A percentile compares a stretch with the other conserved stretches of the same genome.
These are phyloP conservation scores for Tetrapisispora arboricola DNA, from an alignment of 805 yeast species.

Conservation along the genomic window DNA sequence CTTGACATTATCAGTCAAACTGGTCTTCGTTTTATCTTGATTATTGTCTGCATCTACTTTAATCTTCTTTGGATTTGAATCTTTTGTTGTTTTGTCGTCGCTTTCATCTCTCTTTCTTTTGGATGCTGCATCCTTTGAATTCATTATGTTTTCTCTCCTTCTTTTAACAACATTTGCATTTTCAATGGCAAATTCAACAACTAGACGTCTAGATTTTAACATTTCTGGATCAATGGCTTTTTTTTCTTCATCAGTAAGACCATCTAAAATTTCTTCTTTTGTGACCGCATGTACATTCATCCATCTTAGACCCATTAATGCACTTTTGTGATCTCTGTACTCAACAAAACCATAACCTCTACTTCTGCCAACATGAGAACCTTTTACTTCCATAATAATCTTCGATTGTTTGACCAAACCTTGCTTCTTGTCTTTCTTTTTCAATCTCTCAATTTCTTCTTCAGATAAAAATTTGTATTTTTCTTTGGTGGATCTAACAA, in stretches of 20 bases:
- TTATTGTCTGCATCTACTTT: conserved; percentile 18
- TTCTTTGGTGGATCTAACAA: conserved; percentile 63
- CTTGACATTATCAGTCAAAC: conserved; percentile 45
- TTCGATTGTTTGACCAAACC: conserved; percentile 94
- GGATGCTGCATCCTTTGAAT: conserved; percentile 29
- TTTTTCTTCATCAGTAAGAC: conserved; percentile 60
- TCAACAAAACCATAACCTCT: conserved; percentile 97
- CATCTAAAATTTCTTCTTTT: conserved; percentile 55
- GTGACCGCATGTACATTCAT: conserved; percentile 86
- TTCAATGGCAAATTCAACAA: conserved; percentile 93
- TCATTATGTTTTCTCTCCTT: conserved; percentile 58
- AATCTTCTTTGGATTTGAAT: conserved; percentile 12
- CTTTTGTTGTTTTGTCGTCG: conserved; percentile 10
- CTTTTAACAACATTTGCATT: conserved; percentile 90
- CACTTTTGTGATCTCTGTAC: conserved; percentile 81
- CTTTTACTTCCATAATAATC: conserved; percentile 85
- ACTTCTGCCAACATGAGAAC: conserved; percentile 74
- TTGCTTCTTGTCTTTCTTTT: conserved; percentile 57
- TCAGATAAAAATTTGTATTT: conserved; percentile 36
- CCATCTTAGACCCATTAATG: conserved; percentile 96
- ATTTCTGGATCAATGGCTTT: conserved; percentile 46
- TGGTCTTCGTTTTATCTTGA: conserved; percentile 23
- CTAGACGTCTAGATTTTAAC: conserved; percentile 57
- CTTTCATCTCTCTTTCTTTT: conserved; percentile 21
- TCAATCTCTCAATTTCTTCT: conserved; percentile 30